Conservation (phyloP, 1,139 yeast species). For the Lodderomyces oxycetoniae region DNA sequence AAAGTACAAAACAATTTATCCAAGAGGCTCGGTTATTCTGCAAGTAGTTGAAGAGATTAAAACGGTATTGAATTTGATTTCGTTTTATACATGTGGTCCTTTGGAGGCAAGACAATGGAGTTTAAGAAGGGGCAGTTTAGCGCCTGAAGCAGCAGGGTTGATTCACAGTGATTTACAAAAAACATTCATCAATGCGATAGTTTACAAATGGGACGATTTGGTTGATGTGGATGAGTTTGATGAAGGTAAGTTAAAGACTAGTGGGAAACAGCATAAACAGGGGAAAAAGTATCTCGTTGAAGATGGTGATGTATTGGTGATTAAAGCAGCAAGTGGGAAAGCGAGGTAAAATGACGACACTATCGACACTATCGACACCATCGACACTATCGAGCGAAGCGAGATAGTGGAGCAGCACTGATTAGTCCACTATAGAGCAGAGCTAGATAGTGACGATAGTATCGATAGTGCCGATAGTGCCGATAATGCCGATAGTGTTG, state of each 20-base stretch:
- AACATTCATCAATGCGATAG: slow-evolving; percentile 81
- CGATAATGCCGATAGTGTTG: no score
- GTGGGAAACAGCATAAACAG: slow-evolving; percentile 50
- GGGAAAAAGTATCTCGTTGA: slow-evolving; percentile 73
- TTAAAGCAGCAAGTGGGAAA: slow-evolving; percentile 50
- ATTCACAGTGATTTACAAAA: slow-evolving; percentile 85
- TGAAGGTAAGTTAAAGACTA: slow-evolving; percentile 40
- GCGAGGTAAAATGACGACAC: slow-evolving; percentile 15
- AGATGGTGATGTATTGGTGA: slow-evolving; percentile 71
- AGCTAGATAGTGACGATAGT: no score
- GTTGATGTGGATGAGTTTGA: slow-evolving; percentile 32
- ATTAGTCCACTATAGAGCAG: no score
- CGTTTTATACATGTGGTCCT: slow-evolving; percentile 90
- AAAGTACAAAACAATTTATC: slow-evolving; percentile 15
- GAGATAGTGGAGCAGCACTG: no score
- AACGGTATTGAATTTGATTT: slow-evolving; percentile 60
- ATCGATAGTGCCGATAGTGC: no score
- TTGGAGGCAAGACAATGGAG: slow-evolving; percentile 94
- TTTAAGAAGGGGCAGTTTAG: slow-evolving; percentile 67
- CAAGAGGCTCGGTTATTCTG: slow-evolving; percentile 36
- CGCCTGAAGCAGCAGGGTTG: slow-evolving; percentile 92
- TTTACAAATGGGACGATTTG: slow-evolving; percentile 77
- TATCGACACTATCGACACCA: no score
- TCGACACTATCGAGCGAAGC: no score
- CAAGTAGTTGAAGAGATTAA: slow-evolving; percentile 60